Evolutionary conservation across 2,329 filamentous ascomycete species (phyloP).

Genomic region (Cladosporium sphaerospermum): DNA sequence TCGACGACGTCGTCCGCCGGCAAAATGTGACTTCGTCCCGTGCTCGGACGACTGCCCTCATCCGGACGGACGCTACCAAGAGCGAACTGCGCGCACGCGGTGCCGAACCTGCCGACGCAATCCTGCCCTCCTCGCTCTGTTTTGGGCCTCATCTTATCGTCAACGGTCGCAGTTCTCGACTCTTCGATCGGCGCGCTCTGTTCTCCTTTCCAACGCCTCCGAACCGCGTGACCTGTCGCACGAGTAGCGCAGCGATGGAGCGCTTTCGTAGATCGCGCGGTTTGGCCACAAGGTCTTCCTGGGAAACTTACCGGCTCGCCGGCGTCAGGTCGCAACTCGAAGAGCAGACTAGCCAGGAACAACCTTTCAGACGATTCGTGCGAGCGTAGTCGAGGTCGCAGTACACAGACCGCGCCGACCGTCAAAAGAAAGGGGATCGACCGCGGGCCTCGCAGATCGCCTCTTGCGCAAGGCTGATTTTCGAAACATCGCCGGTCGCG

Average conservation of each 20-base stretch:
- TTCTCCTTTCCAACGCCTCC: neutral
- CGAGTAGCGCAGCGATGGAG: neutral
- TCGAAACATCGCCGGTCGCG: no score
- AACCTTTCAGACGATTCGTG: neutral
- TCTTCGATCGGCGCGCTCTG: neutral
- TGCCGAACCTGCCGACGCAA: neutral
- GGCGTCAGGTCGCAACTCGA: neutral
- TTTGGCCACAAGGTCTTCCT: neutral
- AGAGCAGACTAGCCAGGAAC: neutral
- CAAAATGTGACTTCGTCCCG: neutral
- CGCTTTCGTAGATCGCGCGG: neutral
- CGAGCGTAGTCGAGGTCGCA: neutral
- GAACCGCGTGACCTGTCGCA: neutral
- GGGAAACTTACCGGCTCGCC: neutral
- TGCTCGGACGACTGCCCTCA: neutral
- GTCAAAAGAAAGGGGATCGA: neutral
- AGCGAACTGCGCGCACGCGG: neutral
- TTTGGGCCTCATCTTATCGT: neutral
- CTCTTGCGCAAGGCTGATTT: neutral
- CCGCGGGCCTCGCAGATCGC: neutral
- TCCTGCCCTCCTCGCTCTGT: neutral
- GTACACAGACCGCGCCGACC: neutral
- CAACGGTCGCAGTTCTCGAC: neutral
- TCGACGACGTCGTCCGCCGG: conserved; percentile 1
- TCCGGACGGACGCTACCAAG: neutral